Percentiles rank a stretch among this genome's conserved stretches.
Conservation (phyloP, 768 basidiomycete genomes). For the Nidula microcarpa region DNA sequence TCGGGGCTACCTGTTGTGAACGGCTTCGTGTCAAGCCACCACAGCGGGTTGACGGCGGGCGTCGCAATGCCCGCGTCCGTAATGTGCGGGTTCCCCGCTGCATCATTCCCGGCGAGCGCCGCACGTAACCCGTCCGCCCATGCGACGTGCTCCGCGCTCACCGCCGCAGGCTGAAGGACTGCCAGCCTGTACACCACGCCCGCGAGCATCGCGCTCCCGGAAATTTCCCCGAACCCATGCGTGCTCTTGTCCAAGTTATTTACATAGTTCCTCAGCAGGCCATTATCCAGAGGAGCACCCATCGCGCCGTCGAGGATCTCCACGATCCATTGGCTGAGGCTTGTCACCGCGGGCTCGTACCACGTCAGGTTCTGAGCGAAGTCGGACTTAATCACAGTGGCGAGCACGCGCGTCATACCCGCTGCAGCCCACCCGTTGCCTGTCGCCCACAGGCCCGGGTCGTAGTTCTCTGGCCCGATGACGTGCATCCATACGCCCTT, state of each 20-base stretch:
- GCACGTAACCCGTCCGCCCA: constrained; percentile 32
- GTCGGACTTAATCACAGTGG: constrained; percentile 39
- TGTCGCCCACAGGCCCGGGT: constrained; percentile 26
- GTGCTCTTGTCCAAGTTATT: constrained; percentile 18
- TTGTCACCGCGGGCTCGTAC: constrained; percentile 7
- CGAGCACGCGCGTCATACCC: constrained; percentile 52
- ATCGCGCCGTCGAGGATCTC: constrained; percentile 21
- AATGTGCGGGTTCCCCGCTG: constrained; percentile 14
- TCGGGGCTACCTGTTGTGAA: constrained; percentile 27
- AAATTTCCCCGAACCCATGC: constrained; percentile 39
- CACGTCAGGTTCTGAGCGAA: constrained; percentile 2
- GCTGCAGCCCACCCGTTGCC: constrained; percentile 61
- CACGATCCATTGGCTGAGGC: constrained; percentile 15
- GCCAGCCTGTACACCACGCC: constrained; percentile 37
- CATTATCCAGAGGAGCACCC: constrained; percentile 3
- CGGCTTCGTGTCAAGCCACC: constrained; percentile 18
- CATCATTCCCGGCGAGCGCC: constrained; percentile 12
- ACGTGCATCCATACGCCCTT: constrained; percentile 21
- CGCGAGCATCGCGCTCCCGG: constrained; percentile 38
- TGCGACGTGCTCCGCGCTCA: constrained; percentile 21
- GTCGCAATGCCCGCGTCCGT: constrained; percentile 17
- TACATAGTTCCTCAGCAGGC: constrained; percentile 39
- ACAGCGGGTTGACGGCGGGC: constrained; percentile 28
- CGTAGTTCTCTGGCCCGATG: constrained; percentile 18
- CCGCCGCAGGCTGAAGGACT: constrained; percentile 24